Conservation (phyloP, 805 yeast species). For the Zygoascus biomembranicola region DNA sequence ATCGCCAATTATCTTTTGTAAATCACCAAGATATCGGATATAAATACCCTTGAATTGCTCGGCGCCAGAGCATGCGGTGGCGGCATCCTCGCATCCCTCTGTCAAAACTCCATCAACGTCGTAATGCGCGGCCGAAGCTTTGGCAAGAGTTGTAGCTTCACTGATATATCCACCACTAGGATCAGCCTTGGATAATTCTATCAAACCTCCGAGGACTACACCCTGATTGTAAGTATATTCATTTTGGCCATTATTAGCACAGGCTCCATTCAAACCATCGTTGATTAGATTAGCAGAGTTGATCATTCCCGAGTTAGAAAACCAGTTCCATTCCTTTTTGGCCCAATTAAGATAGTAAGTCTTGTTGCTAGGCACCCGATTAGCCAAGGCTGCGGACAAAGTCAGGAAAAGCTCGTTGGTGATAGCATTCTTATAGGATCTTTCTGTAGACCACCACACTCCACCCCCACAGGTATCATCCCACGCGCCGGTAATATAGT, state of each 20-base stretch:
- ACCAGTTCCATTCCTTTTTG: conserved; percentile 7
- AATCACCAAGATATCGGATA: conserved; percentile 7
- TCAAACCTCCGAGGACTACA: conserved; percentile 11
- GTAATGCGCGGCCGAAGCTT: conserved; percentile 3
- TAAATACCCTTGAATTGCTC: conserved; percentile 10
- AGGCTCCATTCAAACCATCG: conserved; percentile 8
- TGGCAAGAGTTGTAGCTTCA: conserved; percentile 5
- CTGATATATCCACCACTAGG: neutral
- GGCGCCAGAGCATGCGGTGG: conserved; percentile 7
- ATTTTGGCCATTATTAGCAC: conserved; percentile 5
- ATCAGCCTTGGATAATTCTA: conserved; percentile 7
- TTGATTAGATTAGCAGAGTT: conserved; percentile 6
- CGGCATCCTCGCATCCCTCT: conserved; percentile 7
- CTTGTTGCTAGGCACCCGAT: conserved; percentile 4
- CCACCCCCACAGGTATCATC: conserved; percentile 11
- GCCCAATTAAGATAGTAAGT: conserved; percentile 11
- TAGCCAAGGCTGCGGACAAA: conserved; percentile 10
- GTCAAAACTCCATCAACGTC: conserved; percentile 7
- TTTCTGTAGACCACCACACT: conserved; percentile 10
- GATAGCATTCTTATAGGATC: conserved; percentile 11
- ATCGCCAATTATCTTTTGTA: neutral
- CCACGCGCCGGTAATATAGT: conserved; percentile 8
- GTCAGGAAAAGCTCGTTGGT: conserved; percentile 12
- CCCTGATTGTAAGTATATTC: conserved; percentile 14
- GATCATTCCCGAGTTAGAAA: conserved; percentile 3